A percentile compares a stretch with the other conserved stretches of the same genome.
These are phyloP conservation scores for Uncinocarpus reesii DNA, from an alignment of 2,329 filamentous ascomycete species.

Conservation along the genomic window DNA sequence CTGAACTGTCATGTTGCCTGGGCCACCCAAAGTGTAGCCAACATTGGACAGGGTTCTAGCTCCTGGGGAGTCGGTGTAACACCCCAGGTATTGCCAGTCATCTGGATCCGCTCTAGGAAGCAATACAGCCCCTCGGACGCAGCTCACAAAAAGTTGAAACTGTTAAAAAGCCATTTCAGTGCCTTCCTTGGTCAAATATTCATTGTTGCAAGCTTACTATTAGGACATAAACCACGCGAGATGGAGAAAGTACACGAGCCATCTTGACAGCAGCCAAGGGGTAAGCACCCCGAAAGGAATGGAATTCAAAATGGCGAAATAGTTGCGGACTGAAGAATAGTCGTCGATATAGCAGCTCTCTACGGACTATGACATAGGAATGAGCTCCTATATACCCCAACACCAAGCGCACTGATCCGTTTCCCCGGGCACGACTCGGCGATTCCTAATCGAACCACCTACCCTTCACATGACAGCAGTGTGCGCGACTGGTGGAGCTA, in stretches of 20 bases:
- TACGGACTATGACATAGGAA: background rate
- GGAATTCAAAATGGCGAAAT: background rate
- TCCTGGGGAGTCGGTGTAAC: conserved; percentile 20
- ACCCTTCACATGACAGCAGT: background rate
- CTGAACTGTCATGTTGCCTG: conserved; percentile 22
- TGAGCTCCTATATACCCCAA: background rate
- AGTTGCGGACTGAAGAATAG: too few species aligned
- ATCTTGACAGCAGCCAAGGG: conserved; percentile 2
- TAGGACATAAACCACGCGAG: background rate
- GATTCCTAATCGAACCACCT: background rate
- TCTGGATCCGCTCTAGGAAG: conserved; percentile 16
- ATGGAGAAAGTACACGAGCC: conserved; percentile 1
- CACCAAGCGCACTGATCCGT: background rate
- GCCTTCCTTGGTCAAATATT: background rate
- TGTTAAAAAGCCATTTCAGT: conserved; percentile 9
- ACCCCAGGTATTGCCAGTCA: conserved; percentile 20
- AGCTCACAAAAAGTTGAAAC: conserved; percentile 11
- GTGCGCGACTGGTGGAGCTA: background rate
- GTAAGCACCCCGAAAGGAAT: background rate
- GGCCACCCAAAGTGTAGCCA: conserved; percentile 15
- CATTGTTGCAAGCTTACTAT: background rate
- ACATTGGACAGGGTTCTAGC: conserved; percentile 17
- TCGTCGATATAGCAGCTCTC: background rate
- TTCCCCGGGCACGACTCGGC: background rate
- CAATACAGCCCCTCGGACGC: conserved; percentile 14